These are phyloP conservation scores for Fraxinus americana DNA, from an alignment of 257 asterid species.

Conservation along the genomic window DNA sequence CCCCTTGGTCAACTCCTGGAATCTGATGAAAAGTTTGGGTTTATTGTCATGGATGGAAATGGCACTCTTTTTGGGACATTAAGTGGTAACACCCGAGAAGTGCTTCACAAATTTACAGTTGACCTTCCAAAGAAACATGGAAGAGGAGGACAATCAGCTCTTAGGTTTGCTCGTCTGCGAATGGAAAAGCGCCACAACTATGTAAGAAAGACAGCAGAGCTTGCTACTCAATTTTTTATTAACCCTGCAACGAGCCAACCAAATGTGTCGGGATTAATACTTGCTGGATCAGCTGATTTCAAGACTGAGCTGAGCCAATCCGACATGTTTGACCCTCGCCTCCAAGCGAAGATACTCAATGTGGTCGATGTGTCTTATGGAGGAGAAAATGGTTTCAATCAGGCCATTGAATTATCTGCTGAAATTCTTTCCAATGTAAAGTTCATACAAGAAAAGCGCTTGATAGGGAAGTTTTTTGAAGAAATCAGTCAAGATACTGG, in stretches of 20 bases:
- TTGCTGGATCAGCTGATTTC: conserved; percentile 72
- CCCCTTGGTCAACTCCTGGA: conserved; percentile 55
- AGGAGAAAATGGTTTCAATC: conserved; percentile 69
- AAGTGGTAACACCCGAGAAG: conserved; percentile 66
- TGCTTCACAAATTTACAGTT: conserved; percentile 63
- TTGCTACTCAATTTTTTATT: conserved; percentile 61
- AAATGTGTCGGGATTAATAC: conserved; percentile 58
- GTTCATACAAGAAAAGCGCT: conserved; percentile 63
- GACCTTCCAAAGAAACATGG: conserved; percentile 72
- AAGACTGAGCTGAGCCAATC: conserved; percentile 68
- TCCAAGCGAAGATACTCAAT: conserved; percentile 59
- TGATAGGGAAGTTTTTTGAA: conserved; percentile 60
- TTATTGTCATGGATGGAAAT: conserved; percentile 67
- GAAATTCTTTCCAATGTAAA: conserved; percentile 65
- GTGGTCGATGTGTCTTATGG: conserved; percentile 71
- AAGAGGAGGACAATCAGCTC: conserved; percentile 70
- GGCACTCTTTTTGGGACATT: conserved; percentile 68
- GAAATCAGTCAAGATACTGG: conserved; percentile 72
- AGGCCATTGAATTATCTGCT: conserved; percentile 65
- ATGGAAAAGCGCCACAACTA: conserved; percentile 73
- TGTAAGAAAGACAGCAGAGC: conserved; percentile 68
- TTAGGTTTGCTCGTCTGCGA: conserved; percentile 65
- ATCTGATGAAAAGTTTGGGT: conserved; percentile 65
- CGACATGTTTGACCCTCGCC: conserved; percentile 70
- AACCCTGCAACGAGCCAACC: conserved; percentile 70